Base-by-base conservation (phyloP, 2,329 filamentous ascomycete species). In the Talaromyces islandicus region DNA sequence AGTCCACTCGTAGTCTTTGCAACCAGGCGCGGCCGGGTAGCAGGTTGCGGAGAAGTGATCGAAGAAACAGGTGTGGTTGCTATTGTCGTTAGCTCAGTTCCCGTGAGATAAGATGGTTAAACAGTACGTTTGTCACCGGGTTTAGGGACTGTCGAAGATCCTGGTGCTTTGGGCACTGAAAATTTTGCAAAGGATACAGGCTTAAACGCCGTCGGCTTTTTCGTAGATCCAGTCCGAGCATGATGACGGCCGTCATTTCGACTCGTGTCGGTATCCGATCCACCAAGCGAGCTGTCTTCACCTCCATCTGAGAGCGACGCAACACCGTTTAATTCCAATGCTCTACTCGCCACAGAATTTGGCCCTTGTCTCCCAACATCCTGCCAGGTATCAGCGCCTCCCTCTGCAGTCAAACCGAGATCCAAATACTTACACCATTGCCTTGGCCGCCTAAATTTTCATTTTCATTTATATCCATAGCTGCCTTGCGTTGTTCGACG, bases 141-240 rank as follows among this genome's bases (percentile, higher is more conserved):
- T 69, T 84, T 84, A 43, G 79, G 71, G 38, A 76, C 67, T 10
- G 82, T 77, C 35, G 78, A 74, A n/a, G 81, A 75, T n/a, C 77
- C 76, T 9, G 83, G 80, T 25, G 85, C 80, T 70, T 88, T 88
- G 54, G 84, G 83, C 59, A 88, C 77, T 62, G 86, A 85, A 69
- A 83, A 86, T 72, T 87, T 88, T 41, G 85, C 85, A 60, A 87
- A 85, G 14, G 84, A 87, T 38, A 88, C 83, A 29, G 85, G 84
- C 71, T 87, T 88, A 75, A 88, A 87, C 3, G 81, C 78, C 6
- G 82, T 73, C 29, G 84, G 82, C 69, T 86, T 85, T 77, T 88
- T 88, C 50, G 82, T 76, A 14, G 85, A 78, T 51, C 74, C 72
- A 24, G 80, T 80, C 50, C 83, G 74, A 54, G 71, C 69, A 56